Percentiles rank a stretch among this genome's conserved stretches.
Conservation (phyloP, 2,329 filamentous ascomycete genomes). For the Cordyceps militaris region DNA sequence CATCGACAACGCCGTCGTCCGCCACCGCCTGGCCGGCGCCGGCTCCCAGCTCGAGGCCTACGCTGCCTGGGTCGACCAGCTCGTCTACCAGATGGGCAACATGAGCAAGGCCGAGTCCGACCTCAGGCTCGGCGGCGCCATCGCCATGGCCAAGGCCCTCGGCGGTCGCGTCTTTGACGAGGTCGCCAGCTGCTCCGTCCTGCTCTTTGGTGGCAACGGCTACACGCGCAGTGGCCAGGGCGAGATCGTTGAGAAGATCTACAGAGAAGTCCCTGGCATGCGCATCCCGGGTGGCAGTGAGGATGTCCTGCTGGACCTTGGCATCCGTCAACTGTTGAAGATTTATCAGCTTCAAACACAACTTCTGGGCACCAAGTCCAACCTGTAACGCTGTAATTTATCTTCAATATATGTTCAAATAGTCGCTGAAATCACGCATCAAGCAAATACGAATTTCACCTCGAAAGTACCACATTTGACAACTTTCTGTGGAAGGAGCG, state of each 20-base stretch:
- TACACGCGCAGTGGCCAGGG: slow-evolving; percentile 64
- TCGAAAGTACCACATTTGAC: background rate
- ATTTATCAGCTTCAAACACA: slow-evolving; percentile 13
- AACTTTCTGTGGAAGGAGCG: background rate
- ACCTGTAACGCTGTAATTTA: slow-evolving; percentile 2
- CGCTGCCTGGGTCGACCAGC: slow-evolving; percentile 65
- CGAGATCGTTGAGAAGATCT: slow-evolving; percentile 54
- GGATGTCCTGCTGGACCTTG: slow-evolving; percentile 20
- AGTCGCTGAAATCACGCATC: background rate
- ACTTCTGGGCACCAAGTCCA: slow-evolving; percentile 5
- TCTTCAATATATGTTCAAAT: background rate
- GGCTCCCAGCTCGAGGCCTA: slow-evolving; percentile 61
- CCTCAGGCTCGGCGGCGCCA: slow-evolving; percentile 61
- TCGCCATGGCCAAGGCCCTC: slow-evolving; percentile 66
- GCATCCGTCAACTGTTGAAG: slow-evolving; percentile 21
- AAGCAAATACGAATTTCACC: background rate
- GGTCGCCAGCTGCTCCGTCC: slow-evolving; percentile 60
- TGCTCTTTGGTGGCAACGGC: slow-evolving; percentile 69
- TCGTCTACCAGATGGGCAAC: slow-evolving; percentile 59
- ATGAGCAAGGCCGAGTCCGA: slow-evolving; percentile 53
- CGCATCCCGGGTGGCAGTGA: slow-evolving; percentile 20
- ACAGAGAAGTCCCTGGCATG: slow-evolving; percentile 23
- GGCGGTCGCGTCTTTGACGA: slow-evolving; percentile 65
- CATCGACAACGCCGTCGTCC: slow-evolving; percentile 66
- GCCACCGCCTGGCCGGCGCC: slow-evolving; percentile 61